Evolutionary conservation across 371 early-diverging fungal genomes (phyloP).

Genomic region (Coemansia sp.): DNA sequence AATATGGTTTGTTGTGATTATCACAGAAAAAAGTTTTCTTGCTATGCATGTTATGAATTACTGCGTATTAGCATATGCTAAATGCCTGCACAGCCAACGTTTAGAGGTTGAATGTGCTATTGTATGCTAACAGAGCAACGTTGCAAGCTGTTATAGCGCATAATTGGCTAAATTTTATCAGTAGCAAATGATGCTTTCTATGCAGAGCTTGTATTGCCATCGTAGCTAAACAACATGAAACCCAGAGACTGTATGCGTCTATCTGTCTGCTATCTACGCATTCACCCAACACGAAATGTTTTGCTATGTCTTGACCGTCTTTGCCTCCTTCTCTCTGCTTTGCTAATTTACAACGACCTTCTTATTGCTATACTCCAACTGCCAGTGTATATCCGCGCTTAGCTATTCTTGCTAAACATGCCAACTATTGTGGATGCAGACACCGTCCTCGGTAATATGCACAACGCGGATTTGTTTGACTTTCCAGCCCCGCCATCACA

Average conservation of each 20-base stretch:
- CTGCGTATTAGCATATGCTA: neutral
- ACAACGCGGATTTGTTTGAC: conserved; percentile 18
- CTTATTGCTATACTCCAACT: neutral
- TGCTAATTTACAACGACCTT: neutral
- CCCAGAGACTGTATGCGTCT: neutral
- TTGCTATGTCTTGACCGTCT: neutral
- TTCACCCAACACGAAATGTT: neutral
- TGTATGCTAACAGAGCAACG: neutral
- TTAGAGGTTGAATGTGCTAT: neutral
- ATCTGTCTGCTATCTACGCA: neutral
- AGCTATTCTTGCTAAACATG: conserved; percentile 4
- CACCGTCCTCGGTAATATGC: neutral
- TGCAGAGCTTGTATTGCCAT: neutral
- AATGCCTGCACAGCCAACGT: neutral
- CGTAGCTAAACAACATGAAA: neutral
- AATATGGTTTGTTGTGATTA: no score
- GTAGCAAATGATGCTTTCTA: no score
- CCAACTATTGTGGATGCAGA: neutral
- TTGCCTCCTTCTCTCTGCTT: neutral
- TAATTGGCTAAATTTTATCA: no score
- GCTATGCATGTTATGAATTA: neutral
- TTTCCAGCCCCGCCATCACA: conserved; percentile 32
- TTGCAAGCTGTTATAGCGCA: neutral
- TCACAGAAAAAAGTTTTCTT: neutral
- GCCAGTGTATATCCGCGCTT: neutral